A percentile compares a stretch with the other conserved stretches of the same genome.
phyloP scores from a whole-genome alignment of 345 rosid genomes.

The Pugionium cornutum region DNA sequence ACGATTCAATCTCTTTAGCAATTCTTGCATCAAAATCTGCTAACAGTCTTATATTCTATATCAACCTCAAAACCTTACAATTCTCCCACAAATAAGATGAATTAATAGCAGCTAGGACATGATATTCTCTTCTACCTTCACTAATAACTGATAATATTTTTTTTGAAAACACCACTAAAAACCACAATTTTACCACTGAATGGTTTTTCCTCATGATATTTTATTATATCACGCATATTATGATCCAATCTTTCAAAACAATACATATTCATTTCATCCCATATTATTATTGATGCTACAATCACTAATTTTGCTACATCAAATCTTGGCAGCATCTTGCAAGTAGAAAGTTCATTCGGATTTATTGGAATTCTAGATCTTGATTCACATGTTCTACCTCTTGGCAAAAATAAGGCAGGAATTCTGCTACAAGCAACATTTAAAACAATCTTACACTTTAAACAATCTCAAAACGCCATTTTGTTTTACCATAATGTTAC shows the following conservation, averaged over 20 bases:
- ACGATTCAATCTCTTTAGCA: fast-evolving
- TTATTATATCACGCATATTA: not conserved
- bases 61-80: not conserved
- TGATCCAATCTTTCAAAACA: not conserved
- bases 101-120: too few species aligned
- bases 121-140: not conserved
- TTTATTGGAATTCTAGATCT: not conserved
- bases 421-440: not conserved
- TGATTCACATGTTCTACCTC: not conserved
- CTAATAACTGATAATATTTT: too few species aligned
- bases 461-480: not conserved
- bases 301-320: not conserved
- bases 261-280: not conserved
- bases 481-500: too few species aligned
- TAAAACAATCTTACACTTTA: not conserved
- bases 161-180: not conserved
- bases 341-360: not conserved
- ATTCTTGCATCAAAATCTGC: too few species aligned
- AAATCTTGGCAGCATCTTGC: not conserved
- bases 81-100: not conserved
- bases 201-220: not conserved
- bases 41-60: too few species aligned
- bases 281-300: not conserved
- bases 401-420: not conserved
- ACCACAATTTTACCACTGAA: not conserved